These are phyloP conservation scores for Crepidotus variabilis DNA, from an alignment of 768 basidiomycete genomes.

Conservation along the genomic window DNA sequence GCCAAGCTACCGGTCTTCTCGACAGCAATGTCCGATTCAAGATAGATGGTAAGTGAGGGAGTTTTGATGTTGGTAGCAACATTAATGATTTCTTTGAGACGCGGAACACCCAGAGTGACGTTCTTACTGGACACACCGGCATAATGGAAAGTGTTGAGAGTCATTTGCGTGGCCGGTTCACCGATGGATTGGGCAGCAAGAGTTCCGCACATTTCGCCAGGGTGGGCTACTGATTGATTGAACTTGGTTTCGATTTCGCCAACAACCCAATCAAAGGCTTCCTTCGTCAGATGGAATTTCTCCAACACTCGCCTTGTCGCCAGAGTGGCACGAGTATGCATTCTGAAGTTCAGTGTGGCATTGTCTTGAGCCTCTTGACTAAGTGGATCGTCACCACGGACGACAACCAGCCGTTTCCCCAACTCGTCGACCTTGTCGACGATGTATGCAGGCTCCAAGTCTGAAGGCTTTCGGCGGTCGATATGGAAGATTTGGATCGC, in stretches of 20 bases:
- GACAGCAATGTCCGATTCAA: constrained; percentile 65
- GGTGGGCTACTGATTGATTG: constrained; percentile 87
- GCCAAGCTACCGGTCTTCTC: constrained; percentile 50
- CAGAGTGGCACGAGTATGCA: constrained; percentile 88
- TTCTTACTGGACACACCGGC: constrained; percentile 99
- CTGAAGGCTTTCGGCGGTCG: constrained; percentile 88
- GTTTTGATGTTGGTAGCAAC: constrained; percentile 99
- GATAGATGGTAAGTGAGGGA: constrained; percentile 90
- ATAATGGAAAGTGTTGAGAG: constrained; percentile 99
- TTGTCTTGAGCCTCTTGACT: constrained; percentile 80
- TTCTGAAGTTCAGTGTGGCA: constrained; percentile 88
- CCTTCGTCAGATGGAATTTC: constrained; percentile 80
- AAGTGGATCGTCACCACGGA: constrained; percentile 81
- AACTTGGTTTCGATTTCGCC: constrained; percentile 96
- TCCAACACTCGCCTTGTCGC: constrained; percentile 86
- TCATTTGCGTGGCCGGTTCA: constrained; percentile 99
- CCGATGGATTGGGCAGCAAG: constrained; percentile 98
- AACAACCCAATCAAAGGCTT: constrained; percentile 97
- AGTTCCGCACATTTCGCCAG: constrained; percentile 99
- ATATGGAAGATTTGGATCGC: constrained; percentile 97
- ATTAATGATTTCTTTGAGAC: constrained; percentile 99
- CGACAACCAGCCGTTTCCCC: constrained; percentile 73
- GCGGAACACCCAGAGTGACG: constrained; percentile 98
- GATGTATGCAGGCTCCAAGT: constrained; percentile 86
- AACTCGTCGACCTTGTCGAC: constrained; percentile 76